phyloP scores from a whole-genome alignment of 2,329 filamentous ascomycete species.

The Scedosporium aurantiacum region DNA sequence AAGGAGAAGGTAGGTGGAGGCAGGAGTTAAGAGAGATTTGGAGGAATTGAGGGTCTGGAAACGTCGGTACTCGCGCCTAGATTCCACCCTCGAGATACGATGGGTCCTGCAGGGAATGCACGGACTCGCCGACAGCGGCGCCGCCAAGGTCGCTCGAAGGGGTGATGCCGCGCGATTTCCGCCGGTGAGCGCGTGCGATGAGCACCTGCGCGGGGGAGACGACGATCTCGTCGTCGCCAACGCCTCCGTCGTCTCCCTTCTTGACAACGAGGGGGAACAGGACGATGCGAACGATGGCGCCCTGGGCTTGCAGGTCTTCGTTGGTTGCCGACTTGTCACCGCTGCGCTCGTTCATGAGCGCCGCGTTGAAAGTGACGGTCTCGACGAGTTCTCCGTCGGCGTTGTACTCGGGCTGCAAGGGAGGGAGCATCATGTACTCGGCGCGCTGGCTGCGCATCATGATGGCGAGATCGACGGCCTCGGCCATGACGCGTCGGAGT shows the following conservation, averaged over 20 bases:
- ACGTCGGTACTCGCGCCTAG: constrained; percentile 9
- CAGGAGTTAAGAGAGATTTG: too few species aligned
- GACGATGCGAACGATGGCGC: constrained; percentile 76
- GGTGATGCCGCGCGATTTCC: constrained; percentile 23
- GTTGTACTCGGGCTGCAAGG: constrained; percentile 89
- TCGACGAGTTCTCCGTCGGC: constrained; percentile 79
- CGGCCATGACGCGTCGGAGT: constrained; percentile 73
- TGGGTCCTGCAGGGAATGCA: constrained; percentile 15
- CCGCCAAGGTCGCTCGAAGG: constrained; percentile 43
- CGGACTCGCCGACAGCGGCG: constrained; percentile 25
- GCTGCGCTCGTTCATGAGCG: constrained; percentile 88
- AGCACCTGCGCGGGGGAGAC: constrained; percentile 93
- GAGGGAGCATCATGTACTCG: constrained; percentile 97
- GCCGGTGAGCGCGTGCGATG: constrained; percentile 43
- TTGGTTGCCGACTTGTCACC: constrained; percentile 50
- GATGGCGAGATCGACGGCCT: constrained; percentile 81
- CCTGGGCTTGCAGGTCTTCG: constrained; percentile 66
- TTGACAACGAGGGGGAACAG: constrained; percentile 95
- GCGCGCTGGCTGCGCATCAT: constrained; percentile 96
- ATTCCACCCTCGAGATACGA: constrained; percentile 22
- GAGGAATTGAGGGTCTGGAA: too few species aligned
- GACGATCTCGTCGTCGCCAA: constrained; percentile 88
- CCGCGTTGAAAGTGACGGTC: constrained; percentile 83
- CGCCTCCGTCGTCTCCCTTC: constrained; percentile 79
- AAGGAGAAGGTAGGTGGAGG: too few species aligned